Percentiles rank a stretch among this genome's conserved stretches.
These are phyloP conservation scores for Candida buenavistaensis DNA, from an alignment of 1,139 yeast genomes.

Conservation along the genomic window DNA sequence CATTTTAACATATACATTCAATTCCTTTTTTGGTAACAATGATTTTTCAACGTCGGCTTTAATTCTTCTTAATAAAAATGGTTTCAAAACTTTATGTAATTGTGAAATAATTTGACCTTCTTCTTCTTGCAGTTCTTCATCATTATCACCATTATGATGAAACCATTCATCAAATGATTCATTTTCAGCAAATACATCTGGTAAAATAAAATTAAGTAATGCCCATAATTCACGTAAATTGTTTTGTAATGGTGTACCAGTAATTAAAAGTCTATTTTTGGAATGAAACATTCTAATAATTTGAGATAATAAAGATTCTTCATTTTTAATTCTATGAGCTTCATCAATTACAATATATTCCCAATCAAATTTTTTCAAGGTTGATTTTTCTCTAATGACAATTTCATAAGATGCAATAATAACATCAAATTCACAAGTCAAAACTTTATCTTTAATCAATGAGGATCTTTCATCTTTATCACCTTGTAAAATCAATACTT, in stretches of 20 bases:
- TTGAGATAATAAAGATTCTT: constrained; percentile 71
- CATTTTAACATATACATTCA: constrained; percentile 73
- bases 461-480: constrained; percentile 64
- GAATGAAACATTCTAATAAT: constrained; percentile 74
- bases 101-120: constrained; percentile 70
- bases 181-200: constrained; percentile 76
- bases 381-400: constrained; percentile 69
- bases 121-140: constrained; percentile 25
- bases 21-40: constrained; percentile 69
- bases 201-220: constrained; percentile 66
- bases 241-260: constrained; percentile 82
- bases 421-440: constrained; percentile 69
- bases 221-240: constrained; percentile 84
- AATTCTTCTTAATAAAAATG: constrained; percentile 71
- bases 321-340: constrained; percentile 81
- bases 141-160: constrained; percentile 27
- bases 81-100: constrained; percentile 82
- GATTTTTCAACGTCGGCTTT: constrained; percentile 81
- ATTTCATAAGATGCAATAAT: constrained; percentile 74
- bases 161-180: constrained; percentile 79
- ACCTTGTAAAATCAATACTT: constrained; percentile 68
- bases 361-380: constrained; percentile 67
- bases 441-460: constrained; percentile 49
- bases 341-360: constrained; percentile 76
- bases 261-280: constrained; percentile 65